A percentile compares a stretch with the other conserved stretches of the same genome.
Evolutionary conservation across 495 filamentous ascomycete genomes (phyloP).

Genomic region (Darksidea phi): DNA sequence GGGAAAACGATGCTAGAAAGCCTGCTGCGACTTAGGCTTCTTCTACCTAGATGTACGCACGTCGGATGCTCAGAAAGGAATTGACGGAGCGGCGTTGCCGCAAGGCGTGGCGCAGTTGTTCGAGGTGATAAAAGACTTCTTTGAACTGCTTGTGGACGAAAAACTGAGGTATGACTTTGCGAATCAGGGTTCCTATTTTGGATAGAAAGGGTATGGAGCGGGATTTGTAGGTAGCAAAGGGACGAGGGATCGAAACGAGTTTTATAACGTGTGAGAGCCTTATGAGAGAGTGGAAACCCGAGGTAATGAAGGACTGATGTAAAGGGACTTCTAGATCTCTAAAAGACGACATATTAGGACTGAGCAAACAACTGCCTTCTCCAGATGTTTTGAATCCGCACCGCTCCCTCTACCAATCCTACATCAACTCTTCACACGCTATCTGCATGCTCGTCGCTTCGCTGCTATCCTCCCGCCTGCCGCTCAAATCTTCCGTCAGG

Average conservation of each 20-base stretch:
- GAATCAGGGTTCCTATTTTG: slow-evolving; percentile 34
- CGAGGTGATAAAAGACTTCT: slow-evolving; percentile 48
- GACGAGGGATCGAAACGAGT: slow-evolving; percentile 58
- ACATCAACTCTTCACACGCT: slow-evolving; percentile 51
- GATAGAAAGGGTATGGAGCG: slow-evolving; percentile 57
- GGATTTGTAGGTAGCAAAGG: slow-evolving; percentile 54
- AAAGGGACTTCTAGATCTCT: slow-evolving; percentile 40
- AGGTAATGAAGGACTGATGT: background rate
- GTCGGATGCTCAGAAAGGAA: slow-evolving; percentile 26
- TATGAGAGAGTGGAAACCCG: too few species aligned
- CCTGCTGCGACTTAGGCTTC: slow-evolving; percentile 59
- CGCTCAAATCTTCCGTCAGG: slow-evolving; percentile 43
- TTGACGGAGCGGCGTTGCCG: slow-evolving; percentile 46
- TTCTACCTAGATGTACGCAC: slow-evolving; percentile 60
- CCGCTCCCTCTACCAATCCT: slow-evolving; percentile 47
- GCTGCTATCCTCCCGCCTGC: slow-evolving; percentile 53
- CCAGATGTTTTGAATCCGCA: slow-evolving; percentile 46
- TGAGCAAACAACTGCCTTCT: slow-evolving; percentile 48
- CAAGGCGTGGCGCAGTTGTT: slow-evolving; percentile 51
- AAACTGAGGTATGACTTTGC: slow-evolving; percentile 55
- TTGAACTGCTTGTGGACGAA: slow-evolving; percentile 53
- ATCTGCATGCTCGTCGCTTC: slow-evolving; percentile 51
- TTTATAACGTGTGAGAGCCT: slow-evolving; percentile 58
- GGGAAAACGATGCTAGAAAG: slow-evolving; percentile 47
- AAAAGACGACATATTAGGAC: slow-evolving; percentile 57